Conservation (phyloP, 1,284 basidiomycete genomes). For the Ganoderma lucidum region DNA sequence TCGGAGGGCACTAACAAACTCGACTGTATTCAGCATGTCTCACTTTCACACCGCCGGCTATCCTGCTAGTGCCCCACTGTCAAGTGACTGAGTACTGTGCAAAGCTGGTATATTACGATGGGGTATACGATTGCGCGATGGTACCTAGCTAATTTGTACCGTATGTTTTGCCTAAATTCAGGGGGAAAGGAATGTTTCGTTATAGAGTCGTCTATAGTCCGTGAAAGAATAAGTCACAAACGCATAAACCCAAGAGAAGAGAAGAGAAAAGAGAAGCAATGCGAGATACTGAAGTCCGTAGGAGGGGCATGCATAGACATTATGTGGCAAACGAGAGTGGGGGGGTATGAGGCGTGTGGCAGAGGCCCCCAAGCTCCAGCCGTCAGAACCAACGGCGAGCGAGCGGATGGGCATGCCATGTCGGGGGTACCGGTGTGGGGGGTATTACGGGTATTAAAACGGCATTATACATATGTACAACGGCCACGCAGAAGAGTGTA, state of each 20-base stretch:
- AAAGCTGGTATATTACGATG: conserved; percentile 6
- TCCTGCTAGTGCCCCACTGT: not conserved
- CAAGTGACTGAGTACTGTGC: not conserved
- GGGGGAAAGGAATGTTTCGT: not conserved
- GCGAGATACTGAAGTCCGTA: not conserved
- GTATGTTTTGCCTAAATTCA: not conserved
- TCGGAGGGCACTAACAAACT: not conserved
- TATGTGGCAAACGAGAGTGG: not conserved
- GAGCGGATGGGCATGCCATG: not conserved
- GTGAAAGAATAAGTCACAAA: not conserved
- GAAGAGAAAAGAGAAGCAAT: not conserved
- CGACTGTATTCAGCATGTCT: not conserved
- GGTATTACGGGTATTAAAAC: conserved; percentile 9
- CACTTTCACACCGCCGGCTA: not conserved
- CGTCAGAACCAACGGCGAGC: not conserved
- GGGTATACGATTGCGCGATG: not conserved
- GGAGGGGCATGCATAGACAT: conserved; percentile 1
- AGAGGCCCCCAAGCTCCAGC: not conserved
- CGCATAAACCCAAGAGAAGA: not conserved
- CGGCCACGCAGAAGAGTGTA: not conserved
- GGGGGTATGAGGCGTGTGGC: conserved; percentile 9
- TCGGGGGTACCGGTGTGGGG: conserved; percentile 7
- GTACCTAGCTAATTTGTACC: conserved; percentile 1
- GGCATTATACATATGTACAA: conserved; percentile 14
- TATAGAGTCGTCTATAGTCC: not conserved